These are phyloP conservation scores for Myxozyma neotropica DNA, from an alignment of 805 yeast species.

Conservation along the genomic window DNA sequence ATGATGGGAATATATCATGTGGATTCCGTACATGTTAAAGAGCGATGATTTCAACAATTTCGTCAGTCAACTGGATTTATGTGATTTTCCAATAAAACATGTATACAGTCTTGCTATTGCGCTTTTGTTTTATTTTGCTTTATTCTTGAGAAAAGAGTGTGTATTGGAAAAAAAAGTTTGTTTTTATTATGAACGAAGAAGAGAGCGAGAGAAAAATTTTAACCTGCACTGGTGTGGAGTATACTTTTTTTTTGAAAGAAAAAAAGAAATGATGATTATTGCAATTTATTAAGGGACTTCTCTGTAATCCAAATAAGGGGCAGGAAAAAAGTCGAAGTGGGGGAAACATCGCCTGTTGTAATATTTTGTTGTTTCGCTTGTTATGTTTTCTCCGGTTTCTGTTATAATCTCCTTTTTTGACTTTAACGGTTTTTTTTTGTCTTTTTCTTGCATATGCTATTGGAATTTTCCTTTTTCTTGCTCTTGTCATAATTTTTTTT, in stretches of 20 bases:
- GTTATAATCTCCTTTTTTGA: neutral
- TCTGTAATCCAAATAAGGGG: no score
- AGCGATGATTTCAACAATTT: constrained; percentile 17
- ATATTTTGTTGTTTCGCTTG: neutral
- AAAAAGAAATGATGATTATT: no score
- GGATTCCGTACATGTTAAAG: constrained; percentile 15
- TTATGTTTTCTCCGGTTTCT: neutral
- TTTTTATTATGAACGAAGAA: neutral
- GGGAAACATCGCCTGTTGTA: neutral
- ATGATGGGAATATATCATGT: constrained; percentile 13
- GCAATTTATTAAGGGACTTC: no score
- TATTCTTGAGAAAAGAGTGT: neutral
- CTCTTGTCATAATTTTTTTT: neutral
- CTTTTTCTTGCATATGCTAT: neutral
- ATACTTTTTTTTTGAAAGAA: neutral
- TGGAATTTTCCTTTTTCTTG: neutral
- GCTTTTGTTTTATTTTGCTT: constrained; percentile 13
- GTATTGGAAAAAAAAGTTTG: constrained; percentile 2
- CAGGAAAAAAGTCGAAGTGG: no score
- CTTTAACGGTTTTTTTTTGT: no score
- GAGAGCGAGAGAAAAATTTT: neutral
- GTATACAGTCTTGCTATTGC: constrained; percentile 11
- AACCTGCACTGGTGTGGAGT: neutral
- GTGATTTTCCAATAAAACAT: constrained; percentile 7
- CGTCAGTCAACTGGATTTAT: constrained; percentile 16